phyloP scores from a whole-genome alignment of 345 rosid genomes.

The Sisymbrium irio region DNA sequence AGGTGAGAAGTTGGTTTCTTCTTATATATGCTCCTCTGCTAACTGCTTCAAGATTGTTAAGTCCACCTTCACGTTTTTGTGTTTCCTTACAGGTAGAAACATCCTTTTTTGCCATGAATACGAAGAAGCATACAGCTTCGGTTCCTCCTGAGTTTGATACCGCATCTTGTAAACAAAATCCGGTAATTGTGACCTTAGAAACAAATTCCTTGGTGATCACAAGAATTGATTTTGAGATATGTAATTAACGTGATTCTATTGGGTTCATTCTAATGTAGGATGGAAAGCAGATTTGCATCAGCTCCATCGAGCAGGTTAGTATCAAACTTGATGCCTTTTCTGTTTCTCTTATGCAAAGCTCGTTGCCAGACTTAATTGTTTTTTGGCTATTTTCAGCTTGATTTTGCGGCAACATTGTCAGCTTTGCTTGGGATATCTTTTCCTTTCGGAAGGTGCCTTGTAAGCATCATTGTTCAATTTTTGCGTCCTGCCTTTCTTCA shows the following conservation, averaged over 20 bases:
- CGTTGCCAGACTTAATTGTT: background rate
- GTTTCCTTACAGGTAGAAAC: conserved; percentile 75
- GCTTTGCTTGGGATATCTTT: conserved; percentile 84
- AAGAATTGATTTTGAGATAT: background rate
- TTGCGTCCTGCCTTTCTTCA: conserved; percentile 18
- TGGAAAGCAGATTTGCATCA: conserved; percentile 50
- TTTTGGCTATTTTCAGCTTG: conserved; percentile 59
- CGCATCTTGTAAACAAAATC: conserved; percentile 52
- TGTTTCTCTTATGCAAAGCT: background rate
- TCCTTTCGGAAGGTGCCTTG: conserved; percentile 98
- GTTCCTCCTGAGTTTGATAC: conserved; percentile 69
- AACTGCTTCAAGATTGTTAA: conserved; percentile 1
- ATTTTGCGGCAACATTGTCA: conserved; percentile 87
- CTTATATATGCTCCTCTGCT: conserved; percentile 14
- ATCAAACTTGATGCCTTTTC: conserved; percentile 17
- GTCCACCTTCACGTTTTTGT: conserved; percentile 25
- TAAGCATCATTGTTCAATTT: conserved; percentile 52
- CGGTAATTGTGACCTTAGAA: conserved; percentile 38
- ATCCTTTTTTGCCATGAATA: conserved; percentile 82
- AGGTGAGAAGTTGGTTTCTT: conserved; percentile 47
- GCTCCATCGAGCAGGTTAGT: conserved; percentile 80
- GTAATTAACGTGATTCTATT: conserved; percentile 8
- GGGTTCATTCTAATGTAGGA: conserved; percentile 39
- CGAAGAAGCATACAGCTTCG: conserved; percentile 51
- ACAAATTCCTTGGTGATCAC: conserved; percentile 1